Percentiles rank a stretch among this genome's conserved stretches.
Conservation (phyloP, 2,329 filamentous ascomycete species). For the Colletotrichum tofieldiae region DNA sequence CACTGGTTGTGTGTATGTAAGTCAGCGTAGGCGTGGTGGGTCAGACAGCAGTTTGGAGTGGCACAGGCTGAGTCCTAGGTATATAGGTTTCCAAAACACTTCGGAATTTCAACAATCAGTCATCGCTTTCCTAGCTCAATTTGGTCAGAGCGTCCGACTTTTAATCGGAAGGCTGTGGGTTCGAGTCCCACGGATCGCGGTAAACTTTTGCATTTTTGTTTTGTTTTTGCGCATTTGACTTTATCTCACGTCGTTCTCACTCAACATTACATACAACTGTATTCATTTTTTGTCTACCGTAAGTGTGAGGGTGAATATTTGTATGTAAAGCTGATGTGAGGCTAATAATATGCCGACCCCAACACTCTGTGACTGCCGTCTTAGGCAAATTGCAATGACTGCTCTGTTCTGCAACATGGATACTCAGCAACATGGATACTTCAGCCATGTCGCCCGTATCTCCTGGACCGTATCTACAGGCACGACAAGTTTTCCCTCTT, state of each 20-base stretch:
- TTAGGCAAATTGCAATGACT: not conserved
- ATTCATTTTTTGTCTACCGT: not conserved
- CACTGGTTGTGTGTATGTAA: not conserved
- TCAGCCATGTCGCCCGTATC: too few relatives aligned
- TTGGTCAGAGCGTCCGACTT: constrained; percentile 44
- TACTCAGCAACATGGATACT: too few relatives aligned
- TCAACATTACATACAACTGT: too few relatives aligned
- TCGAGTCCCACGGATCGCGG: constrained; percentile 42
- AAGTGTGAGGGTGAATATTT: not conserved
- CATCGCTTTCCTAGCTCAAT: constrained; percentile 40
- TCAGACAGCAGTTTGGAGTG: not conserved
- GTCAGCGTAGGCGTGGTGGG: not conserved
- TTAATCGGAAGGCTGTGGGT: constrained; percentile 44
- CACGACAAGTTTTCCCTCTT: not conserved
- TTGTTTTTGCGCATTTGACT: not conserved
- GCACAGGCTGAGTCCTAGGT: fast-evolving
- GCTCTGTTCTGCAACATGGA: not conserved
- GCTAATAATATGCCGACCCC: too few relatives aligned
- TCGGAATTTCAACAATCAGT: not conserved
- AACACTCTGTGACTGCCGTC: not conserved
- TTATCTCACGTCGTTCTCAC: not conserved
- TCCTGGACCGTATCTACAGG: too few relatives aligned
- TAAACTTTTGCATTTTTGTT: not conserved
- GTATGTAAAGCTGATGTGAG: not conserved
- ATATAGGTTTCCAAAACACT: not conserved